Base-by-base conservation (phyloP, 768 basidiomycete genomes). In the Leucosporidium yakuticum region DNA sequence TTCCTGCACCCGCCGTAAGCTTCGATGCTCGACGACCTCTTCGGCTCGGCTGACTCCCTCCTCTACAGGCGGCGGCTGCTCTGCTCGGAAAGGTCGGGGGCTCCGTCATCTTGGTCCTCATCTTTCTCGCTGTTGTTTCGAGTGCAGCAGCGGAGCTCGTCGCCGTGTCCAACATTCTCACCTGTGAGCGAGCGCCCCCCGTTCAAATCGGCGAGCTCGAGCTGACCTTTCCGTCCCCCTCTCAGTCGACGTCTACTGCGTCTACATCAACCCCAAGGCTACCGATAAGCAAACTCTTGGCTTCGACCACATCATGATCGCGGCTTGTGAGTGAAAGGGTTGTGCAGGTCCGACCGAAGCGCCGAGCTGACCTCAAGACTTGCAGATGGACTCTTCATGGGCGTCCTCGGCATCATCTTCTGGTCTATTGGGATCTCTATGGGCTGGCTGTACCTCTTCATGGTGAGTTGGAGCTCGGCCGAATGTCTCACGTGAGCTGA, bases 101-200 rank as follows among this genome's bases (percentile, higher is more conserved):
- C 11, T 34, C 57, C 7, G 39, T 55, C 48, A 48, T 50, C 17
- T 61, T 53, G 55, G 51, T 6, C 5, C 66, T 62, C 27, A 47
- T 56, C 36, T 62, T 51, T 39, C 50, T 68, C 23, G 69, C 67
- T 3, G 69, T 72, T 29, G 79, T 78, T 11, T 79, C 87, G 62
- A 89, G 90, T 5, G 89, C 88, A 51, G 86, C 86, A 59, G 93
- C 93, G 23, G 94, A 97, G 79, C 82, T 94, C 64, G 93, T 96
- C 74, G 93, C 93, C 0, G 90, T 92, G 2, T 91, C 90, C 1
- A 85, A 85, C 0, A 74, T 94, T 58, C 75, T 90, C 74, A 91
- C 91, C 0, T 93, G 67, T 65, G 69, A 71, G 25, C 57, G 55
- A 44, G n/a, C n/a, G n/a, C 44, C 44, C 47, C 21, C 14, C 1